Evolutionary conservation across 371 early-diverging fungal genomes (phyloP), one percentile per base, ranked within the genome.

Genomic region (Batrachochytrium dendrobatidis): DNA sequence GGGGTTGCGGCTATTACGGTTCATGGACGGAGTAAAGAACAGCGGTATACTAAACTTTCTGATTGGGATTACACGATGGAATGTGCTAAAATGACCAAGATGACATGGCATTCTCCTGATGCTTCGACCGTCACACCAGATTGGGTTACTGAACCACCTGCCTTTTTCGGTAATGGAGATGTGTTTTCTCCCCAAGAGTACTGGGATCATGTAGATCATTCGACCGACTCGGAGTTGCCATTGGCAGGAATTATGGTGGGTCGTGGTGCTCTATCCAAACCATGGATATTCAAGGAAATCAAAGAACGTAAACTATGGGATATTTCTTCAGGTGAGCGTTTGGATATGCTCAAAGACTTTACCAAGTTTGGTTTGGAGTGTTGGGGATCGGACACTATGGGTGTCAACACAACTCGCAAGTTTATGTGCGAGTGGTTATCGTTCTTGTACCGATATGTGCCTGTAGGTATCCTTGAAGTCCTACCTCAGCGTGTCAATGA

Each of bases 371-470:
- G 95, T 30, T 68, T 95, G 53, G 95, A 94, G 67, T 90, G 92
- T 64, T 98, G 95, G 95, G 96, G 96, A 33, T 82, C 86, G 8
- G 96, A 98, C 70, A 88, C 86, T 25, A 79, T 75, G 72, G 95
- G 95, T 46, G 80, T 95, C 6, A 90, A 90, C 63, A 74, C 72
- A 2, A 91, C 92, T 1, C 76, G 98, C 55, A 79, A 91, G 32
- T 98, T 88, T 79, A 53, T 97, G 67, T 81, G 86, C 67, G 98
- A 97, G 71, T 94, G 94, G 94, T 83, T 89, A 75, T 90, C 91
- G 32, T 93, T 94, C 66, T 53, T 68, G 31, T 60, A 75, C 64
- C 66, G 79, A 0, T 80, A 80, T 59, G 63, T 80, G 17, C 97
- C 97, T 31, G 89, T 85, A n/a, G 95, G 93, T n/a, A 50, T 96